Percentiles rank a stretch among this genome's conserved stretches.
Evolutionary conservation across 2,329 filamentous ascomycete genomes (phyloP).

Genomic region (Fusarium domesticum): DNA sequence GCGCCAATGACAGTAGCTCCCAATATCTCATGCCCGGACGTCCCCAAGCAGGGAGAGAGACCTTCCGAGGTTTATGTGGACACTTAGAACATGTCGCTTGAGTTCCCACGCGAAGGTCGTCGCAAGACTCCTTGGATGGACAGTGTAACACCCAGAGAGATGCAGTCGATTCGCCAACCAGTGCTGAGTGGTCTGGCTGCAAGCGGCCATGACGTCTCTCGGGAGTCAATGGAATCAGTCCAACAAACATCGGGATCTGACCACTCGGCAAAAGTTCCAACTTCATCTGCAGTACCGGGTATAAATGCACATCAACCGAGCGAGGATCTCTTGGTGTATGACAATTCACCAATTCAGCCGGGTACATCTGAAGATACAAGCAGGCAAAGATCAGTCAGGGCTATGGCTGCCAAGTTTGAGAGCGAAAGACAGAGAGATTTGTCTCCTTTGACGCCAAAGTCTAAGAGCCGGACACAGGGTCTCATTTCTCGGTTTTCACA

Average conservation of each 20-base stretch:
- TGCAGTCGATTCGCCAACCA: too few relatives aligned
- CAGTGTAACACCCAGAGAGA: too few relatives aligned
- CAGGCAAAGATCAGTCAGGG: conserved; percentile 41
- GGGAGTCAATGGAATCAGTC: too few relatives aligned
- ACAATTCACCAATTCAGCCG: conserved; percentile 7
- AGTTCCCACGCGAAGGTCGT: not conserved
- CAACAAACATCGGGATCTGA: too few relatives aligned
- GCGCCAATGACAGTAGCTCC: conserved; percentile 20
- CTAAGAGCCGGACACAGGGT: conserved; percentile 18
- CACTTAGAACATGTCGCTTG: conserved; percentile 21
- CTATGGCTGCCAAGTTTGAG: conserved; percentile 54
- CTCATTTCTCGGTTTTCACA: conserved; percentile 22
- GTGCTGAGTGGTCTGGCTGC: too few relatives aligned
- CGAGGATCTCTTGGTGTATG: too few relatives aligned
- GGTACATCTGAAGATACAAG: conserved; percentile 18
- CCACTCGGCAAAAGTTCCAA: too few relatives aligned
- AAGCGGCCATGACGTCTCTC: too few relatives aligned
- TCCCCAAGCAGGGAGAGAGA: not conserved
- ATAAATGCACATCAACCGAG: too few relatives aligned
- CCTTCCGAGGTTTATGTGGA: not conserved
- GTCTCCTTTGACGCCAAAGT: conserved; percentile 2
- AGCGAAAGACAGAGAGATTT: conserved; percentile 16
- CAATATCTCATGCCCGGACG: conserved; percentile 3
- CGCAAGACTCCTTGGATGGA: not conserved
- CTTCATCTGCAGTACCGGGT: too few relatives aligned